phyloP scores from a whole-genome alignment of 352 stramenopile species.

The Globisporangium orthogonon region DNA sequence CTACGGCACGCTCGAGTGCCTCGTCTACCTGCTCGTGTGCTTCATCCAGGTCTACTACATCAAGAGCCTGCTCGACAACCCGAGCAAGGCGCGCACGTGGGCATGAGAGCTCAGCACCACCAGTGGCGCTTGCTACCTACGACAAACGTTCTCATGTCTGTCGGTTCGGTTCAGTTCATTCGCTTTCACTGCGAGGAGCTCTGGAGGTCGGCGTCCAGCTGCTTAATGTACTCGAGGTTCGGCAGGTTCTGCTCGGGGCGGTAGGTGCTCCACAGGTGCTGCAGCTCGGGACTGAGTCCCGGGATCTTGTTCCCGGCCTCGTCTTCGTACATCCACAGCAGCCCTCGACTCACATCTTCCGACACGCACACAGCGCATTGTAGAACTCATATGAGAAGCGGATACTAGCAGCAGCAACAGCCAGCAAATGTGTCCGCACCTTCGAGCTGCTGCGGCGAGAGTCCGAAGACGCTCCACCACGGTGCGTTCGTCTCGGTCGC shows the following conservation, averaged over 20 bases:
- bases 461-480: conserved; percentile 59
- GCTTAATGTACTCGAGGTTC: conserved; percentile 54
- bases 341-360: conserved; percentile 37
- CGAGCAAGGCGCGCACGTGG: conserved; percentile 44
- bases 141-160: neutral
- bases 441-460: conserved; percentile 47
- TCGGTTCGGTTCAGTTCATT: neutral
- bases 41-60: conserved; percentile 78
- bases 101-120: conserved; percentile 10
- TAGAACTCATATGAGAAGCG: neutral
- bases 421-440: conserved; percentile 12
- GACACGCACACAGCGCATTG: no score
- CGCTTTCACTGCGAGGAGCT: conserved; percentile 6
- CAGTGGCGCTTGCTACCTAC: neutral
- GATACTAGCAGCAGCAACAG: neutral
- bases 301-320: conserved; percentile 16
- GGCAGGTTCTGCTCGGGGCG: conserved; percentile 48
- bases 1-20: conserved; percentile 63
- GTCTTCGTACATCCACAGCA: conserved; percentile 71
- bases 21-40: conserved; percentile 63
- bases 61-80: conserved; percentile 56
- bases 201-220: conserved; percentile 46
- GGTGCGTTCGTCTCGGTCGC: conserved; percentile 54
- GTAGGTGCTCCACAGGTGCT: conserved; percentile 44
- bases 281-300: conserved; percentile 38